Conservation (phyloP, 2,329 filamentous ascomycete species). For the Fusarium solani-melongenae region DNA sequence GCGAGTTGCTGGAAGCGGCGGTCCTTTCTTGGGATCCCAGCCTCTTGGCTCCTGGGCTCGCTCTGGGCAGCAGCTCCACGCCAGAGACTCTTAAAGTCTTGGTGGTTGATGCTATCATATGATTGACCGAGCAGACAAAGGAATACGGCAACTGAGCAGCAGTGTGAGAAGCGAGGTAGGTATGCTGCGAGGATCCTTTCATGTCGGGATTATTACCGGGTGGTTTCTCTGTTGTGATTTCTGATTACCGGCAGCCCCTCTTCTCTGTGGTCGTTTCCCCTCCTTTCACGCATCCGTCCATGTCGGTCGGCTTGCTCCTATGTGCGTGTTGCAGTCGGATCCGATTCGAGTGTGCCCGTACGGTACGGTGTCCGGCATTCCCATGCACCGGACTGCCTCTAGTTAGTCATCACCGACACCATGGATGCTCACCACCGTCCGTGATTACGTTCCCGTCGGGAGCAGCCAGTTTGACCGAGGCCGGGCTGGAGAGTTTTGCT, state of each 20-base stretch:
- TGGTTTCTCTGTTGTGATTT: conserved; percentile 1
- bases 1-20: conserved; percentile 37
- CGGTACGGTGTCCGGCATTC: conserved; percentile 23
- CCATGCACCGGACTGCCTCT: conserved; percentile 7
- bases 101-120: not conserved
- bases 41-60: conserved; percentile 11
- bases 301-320: not conserved
- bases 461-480: not conserved
- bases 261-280: not conserved
- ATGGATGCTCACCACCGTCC: not conserved
- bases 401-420: conserved; percentile 8
- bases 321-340: conserved; percentile 20
- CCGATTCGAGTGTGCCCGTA: conserved; percentile 17
- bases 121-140: not conserved
- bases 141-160: not conserved
- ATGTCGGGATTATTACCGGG: conserved; percentile 2
- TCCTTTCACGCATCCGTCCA: conserved; percentile 2
- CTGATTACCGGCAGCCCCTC: conserved; percentile 8
- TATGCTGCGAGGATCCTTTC: not conserved
- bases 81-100: not conserved
- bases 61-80: conserved; percentile 9
- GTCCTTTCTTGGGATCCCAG: conserved; percentile 4
- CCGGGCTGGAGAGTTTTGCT: not conserved
- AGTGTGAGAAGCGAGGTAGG: not conserved
- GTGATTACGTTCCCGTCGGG: not conserved